A percentile compares a stretch with the other conserved stretches of the same genome.
phyloP scores from a whole-genome alignment of 164 flowering plant genomes.

The grape (Vitis vinifera) region DNA sequence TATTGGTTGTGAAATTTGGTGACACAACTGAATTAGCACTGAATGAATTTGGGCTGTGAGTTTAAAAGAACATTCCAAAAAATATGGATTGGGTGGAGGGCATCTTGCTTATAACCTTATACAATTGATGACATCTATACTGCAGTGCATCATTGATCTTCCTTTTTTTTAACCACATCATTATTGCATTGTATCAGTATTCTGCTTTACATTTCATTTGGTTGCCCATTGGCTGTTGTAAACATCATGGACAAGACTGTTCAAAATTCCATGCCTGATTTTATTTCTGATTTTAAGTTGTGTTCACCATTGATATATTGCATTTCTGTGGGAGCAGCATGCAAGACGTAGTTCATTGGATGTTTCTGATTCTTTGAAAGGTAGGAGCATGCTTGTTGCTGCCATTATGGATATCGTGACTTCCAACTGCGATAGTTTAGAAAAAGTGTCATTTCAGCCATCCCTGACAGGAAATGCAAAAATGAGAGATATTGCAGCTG shows the following conservation, averaged over 20 bases:
- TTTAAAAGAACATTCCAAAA: too few species aligned
- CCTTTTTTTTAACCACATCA: too few species aligned
- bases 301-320: conserved; percentile 28
- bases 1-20: background rate
- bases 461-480: conserved; percentile 70
- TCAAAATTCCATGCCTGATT: background rate
- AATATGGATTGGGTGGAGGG: too few species aligned
- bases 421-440: conserved; percentile 68
- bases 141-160: too few species aligned
- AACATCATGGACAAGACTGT: background rate
- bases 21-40: too few species aligned
- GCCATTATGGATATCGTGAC: conserved; percentile 97
- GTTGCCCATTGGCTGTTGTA: background rate
- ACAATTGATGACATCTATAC: too few species aligned
- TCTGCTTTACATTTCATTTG: background rate
- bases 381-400: conserved; percentile 97
- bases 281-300: conserved; percentile 7
- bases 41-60: too few species aligned
- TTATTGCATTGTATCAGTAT: background rate
- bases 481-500: conserved; percentile 85
- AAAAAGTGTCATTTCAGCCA: conserved; percentile 54
- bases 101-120: too few species aligned
- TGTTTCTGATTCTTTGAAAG: conserved; percentile 74
- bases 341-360: conserved; percentile 63
- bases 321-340: conserved; percentile 58